A percentile compares a stretch with the other conserved stretches of the same genome.
These are phyloP conservation scores for Misopates orontium DNA, from an alignment of 257 asterid genomes.

Conservation along the genomic window DNA sequence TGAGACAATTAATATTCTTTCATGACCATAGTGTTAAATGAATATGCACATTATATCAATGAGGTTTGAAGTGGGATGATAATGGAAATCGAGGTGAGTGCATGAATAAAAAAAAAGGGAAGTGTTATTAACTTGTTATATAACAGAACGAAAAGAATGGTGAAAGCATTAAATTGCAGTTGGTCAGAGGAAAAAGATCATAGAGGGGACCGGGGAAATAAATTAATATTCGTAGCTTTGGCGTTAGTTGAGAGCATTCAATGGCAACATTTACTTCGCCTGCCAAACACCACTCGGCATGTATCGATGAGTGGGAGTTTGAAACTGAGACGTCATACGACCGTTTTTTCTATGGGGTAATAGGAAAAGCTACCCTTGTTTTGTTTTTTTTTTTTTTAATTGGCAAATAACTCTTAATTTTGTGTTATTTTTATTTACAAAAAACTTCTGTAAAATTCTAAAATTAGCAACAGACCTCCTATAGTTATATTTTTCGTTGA, in stretches of 20 bases:
- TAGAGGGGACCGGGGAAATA: slow-evolving; percentile 32
- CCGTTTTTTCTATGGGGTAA: no score
- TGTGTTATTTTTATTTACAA: no score
- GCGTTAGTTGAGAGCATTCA: slow-evolving; percentile 53
- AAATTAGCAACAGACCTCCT: no score
- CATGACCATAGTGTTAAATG: no score
- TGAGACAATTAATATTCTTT: no score
- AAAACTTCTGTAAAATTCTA: no score
- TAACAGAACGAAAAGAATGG: not conserved
- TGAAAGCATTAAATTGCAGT: slow-evolving; percentile 20
- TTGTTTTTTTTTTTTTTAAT: slow-evolving; percentile 18
- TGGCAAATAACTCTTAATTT: no score
- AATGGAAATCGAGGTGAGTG: not conserved
- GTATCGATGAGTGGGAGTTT: no score
- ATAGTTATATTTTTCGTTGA: no score
- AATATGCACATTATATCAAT: not conserved
- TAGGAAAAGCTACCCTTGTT: no score
- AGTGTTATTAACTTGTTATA: slow-evolving; percentile 1
- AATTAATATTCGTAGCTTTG: slow-evolving; percentile 37
- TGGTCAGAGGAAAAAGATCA: slow-evolving; percentile 8
- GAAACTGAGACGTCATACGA: no score
- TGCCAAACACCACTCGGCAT: slow-evolving; percentile 29
- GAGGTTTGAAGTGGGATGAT: not conserved
- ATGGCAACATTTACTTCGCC: slow-evolving; percentile 40
- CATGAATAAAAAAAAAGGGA: not conserved